Percentiles rank a stretch among this genome's conserved stretches.
Conservation (phyloP, 495 filamentous ascomycete genomes). For the Penicillium pancosmium region DNA sequence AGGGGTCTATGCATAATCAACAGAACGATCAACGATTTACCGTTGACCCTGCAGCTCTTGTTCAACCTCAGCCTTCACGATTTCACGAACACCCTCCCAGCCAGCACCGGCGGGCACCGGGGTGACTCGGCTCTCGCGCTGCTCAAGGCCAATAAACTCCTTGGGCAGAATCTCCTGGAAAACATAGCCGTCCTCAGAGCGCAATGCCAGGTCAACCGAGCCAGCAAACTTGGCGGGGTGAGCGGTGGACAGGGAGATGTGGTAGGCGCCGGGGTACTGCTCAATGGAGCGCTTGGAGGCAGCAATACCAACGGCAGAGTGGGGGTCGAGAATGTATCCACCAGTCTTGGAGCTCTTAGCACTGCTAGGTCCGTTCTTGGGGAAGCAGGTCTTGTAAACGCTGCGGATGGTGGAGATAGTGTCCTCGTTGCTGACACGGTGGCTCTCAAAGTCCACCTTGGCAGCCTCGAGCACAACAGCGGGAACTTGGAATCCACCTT, state of each 20-base stretch:
- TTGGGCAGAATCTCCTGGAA: slow-evolving; percentile 76
- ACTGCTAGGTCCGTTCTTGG: slow-evolving; percentile 31
- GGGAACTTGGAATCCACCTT: slow-evolving; percentile 80
- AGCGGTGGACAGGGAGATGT: slow-evolving; percentile 85
- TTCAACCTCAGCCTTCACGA: slow-evolving; percentile 43
- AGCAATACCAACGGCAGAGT: slow-evolving; percentile 82
- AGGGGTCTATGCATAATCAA: slow-evolving; percentile 5
- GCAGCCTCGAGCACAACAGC: slow-evolving; percentile 65
- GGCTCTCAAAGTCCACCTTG: slow-evolving; percentile 71
- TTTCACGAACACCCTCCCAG: slow-evolving; percentile 45
- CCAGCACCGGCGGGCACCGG: slow-evolving; percentile 28
- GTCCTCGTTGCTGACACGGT: slow-evolving; percentile 78
- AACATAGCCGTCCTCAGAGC: slow-evolving; percentile 63
- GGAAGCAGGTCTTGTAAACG: slow-evolving; percentile 57
- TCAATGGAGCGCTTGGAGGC: slow-evolving; percentile 68
- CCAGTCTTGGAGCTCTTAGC: slow-evolving; percentile 38
- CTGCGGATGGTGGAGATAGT: slow-evolving; percentile 73
- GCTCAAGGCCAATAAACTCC: slow-evolving; percentile 74
- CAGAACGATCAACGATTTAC: slow-evolving; percentile 5
- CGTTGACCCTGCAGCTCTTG: slow-evolving; percentile 35
- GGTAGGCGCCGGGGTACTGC: slow-evolving; percentile 51
- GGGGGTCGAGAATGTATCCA: slow-evolving; percentile 85
- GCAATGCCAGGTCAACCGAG: slow-evolving; percentile 76
- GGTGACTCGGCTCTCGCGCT: slow-evolving; percentile 51
- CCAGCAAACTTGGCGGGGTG: slow-evolving; percentile 91